These are phyloP conservation scores for Sonneratia alba DNA, from an alignment of 345 rosid genomes.

Conservation along the genomic window DNA sequence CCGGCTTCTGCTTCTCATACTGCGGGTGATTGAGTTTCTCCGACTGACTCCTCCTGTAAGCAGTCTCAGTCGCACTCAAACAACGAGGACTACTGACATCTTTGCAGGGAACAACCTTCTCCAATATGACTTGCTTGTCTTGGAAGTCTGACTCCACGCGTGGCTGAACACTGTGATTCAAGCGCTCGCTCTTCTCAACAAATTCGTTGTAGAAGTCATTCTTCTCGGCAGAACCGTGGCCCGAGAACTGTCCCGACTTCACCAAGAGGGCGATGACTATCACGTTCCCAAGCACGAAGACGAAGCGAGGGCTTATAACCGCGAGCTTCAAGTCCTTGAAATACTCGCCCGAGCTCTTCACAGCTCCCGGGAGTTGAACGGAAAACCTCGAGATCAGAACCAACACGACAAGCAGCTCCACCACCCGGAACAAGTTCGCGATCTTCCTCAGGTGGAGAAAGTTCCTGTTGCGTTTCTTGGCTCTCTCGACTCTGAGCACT, in stretches of 20 bases:
- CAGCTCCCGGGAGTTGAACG: constrained; percentile 36
- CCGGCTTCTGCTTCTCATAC: constrained; percentile 15
- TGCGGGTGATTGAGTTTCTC: constrained; percentile 23
- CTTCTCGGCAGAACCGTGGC: constrained; percentile 22
- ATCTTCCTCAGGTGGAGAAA: constrained; percentile 29
- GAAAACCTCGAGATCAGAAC: constrained; percentile 52
- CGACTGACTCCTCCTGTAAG: constrained; percentile 41
- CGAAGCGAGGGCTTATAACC: constrained; percentile 58
- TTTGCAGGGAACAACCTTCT: constrained; percentile 3
- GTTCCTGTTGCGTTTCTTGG: constrained; percentile 40
- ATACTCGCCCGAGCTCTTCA: constrained; percentile 47
- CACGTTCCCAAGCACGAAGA: constrained; percentile 68
- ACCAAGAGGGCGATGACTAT: constrained; percentile 65
- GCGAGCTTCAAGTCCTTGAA: constrained; percentile 39
- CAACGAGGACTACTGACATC: not conserved
- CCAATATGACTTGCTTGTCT: constrained; percentile 27
- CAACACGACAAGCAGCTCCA: constrained; percentile 46
- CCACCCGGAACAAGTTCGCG: constrained; percentile 41
- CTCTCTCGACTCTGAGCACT: constrained; percentile 38
- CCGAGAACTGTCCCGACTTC: constrained; percentile 50
- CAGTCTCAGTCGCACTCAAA: not conserved
- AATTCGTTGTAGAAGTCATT: constrained; percentile 28
- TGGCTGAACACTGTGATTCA: constrained; percentile 14
- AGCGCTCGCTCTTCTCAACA: constrained; percentile 32
- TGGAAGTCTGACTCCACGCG: constrained; percentile 8